Evolutionary conservation across 139 green algal species (phyloP), one percentile per base, ranked within the genome.

Genomic region (Chlamydomonas sp.): DNA sequence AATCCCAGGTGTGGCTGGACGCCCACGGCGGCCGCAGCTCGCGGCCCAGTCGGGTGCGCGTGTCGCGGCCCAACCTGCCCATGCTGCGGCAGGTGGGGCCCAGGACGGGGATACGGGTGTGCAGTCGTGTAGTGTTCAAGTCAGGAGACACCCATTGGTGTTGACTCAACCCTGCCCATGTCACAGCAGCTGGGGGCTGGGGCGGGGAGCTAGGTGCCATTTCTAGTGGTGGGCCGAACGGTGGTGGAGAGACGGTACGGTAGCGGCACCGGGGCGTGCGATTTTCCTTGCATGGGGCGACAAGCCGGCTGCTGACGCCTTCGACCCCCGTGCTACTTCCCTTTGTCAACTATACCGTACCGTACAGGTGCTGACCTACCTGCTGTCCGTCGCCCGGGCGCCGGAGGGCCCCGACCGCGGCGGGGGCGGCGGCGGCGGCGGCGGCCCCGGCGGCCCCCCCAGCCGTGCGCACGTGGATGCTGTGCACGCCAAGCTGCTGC

Each of bases 401-500:
- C 16, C 72, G 0, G 1, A 15, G 61, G 31, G 71, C 16, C 81
- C 72, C 1, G 81, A 72, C 71, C 81, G 73, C 17, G 20, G 71
- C 60, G 5, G 20, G 80, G 58, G 49, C 12, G 69, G 2, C 14
- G 57, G 14, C 75, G 57, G 12, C 57, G 1, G 2, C 58, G 58
- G 5, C 4, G 6, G 5, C 20, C 0, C 57, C 57, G 16, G 58
- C 16, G 18, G 18, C 58, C 59, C 59, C 20, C 81, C 81, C 60
- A 76, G 31, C 72, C 71, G 18, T 9, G 63, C 71, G 84, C 84
- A 88, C n/a, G 63, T 69, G 84, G 74, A 5, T 57, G 75, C 75
- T 31, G 12, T 88, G 84, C 75, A 77, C 57, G 57, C 57, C 75
- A 77, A 82, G 75, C 63, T 83, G 58, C 49, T 88, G 75, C 9